Evolutionary conservation across 257 asterid genomes (phyloP).

Genomic region (Solanum piurae): DNA sequence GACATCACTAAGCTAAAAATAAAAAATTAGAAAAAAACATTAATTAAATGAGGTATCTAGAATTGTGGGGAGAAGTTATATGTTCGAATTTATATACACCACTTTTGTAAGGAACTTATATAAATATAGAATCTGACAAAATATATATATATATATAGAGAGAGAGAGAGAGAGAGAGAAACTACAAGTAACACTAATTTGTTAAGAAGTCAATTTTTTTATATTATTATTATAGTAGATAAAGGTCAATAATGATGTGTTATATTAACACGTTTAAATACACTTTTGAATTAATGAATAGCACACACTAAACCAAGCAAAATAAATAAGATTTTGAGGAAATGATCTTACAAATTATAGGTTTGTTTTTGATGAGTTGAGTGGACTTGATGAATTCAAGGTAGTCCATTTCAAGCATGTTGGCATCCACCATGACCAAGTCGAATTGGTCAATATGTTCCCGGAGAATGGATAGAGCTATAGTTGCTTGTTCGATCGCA

Average conservation of each 20-base stretch:
- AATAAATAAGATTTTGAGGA: background rate
- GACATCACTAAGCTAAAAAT: too few species aligned
- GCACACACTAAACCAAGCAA: background rate
- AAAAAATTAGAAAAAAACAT: too few species aligned
- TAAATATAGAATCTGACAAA: too few species aligned
- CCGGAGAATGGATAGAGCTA: conserved; percentile 18
- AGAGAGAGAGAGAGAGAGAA: too few species aligned
- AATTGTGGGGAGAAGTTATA: too few species aligned
- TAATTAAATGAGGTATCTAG: too few species aligned
- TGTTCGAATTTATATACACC: too few species aligned
- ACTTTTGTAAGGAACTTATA: too few species aligned
- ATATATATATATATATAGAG: too few species aligned
- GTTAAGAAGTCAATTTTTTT: background rate
- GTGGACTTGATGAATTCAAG: conserved; percentile 16
- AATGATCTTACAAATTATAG: conserved; percentile 21
- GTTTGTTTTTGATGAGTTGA: background rate
- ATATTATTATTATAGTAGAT: background rate
- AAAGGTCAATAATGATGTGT: background rate
- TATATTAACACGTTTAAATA: background rate
- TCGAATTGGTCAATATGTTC: conserved; percentile 19
- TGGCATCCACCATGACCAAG: conserved; percentile 22
- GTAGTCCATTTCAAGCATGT: conserved; percentile 22
- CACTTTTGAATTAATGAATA: background rate
- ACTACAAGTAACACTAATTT: too few species aligned
- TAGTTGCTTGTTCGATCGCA: conserved; percentile 17